Conservation (phyloP, 2,329 filamentous ascomycete genomes). For the Fusarium penzigii region DNA sequence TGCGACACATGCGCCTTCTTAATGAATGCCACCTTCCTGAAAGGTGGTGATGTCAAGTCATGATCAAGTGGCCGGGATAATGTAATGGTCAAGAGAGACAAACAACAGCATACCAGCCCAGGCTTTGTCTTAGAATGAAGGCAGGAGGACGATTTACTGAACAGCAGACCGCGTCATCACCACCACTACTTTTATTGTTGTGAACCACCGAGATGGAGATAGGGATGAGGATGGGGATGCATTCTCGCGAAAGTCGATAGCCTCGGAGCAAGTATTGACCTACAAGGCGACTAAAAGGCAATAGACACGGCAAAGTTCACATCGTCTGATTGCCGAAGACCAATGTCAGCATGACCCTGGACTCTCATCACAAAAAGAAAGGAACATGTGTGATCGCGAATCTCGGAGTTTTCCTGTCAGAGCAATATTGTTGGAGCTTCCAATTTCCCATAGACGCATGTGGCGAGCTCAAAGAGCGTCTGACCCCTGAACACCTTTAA, state of each 20-base stretch:
- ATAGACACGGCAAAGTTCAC: background rate
- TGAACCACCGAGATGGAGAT: background rate
- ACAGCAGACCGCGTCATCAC: background rate
- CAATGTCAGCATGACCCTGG: background rate
- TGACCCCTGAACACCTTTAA: conserved; percentile 3
- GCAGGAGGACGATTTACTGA: background rate
- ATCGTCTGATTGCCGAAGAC: background rate
- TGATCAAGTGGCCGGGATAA: too few species aligned
- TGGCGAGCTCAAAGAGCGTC: conserved; percentile 11
- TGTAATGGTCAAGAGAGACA: background rate
- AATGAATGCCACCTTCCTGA: background rate
- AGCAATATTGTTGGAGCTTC: background rate
- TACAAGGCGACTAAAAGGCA: background rate
- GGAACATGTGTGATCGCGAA: background rate
- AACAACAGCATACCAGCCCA: background rate
- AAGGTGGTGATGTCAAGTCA: background rate
- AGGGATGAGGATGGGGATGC: background rate
- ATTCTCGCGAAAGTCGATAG: background rate
- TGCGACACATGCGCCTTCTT: conserved; percentile 7
- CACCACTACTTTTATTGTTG: background rate
- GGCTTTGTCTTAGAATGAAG: background rate
- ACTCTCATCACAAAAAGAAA: too few species aligned
- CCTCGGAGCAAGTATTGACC: background rate
- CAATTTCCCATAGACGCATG: conserved; percentile 1
- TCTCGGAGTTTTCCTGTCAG: background rate